Base-by-base conservation (phyloP, 306 rosid genomes). In the Quercus dentata region DNA sequence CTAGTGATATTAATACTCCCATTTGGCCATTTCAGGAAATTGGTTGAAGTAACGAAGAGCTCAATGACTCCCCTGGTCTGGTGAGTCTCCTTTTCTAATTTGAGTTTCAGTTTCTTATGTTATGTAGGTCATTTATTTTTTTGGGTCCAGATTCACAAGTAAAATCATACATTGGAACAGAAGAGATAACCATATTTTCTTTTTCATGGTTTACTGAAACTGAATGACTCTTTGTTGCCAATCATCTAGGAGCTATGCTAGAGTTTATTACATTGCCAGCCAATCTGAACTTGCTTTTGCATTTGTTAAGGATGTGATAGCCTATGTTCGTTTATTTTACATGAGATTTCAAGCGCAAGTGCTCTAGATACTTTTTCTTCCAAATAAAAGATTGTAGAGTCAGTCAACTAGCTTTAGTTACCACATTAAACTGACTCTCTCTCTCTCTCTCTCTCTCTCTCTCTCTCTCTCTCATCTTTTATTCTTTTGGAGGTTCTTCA, bases 1-100 rank as follows among this genome's bases (percentile, higher is more conserved):
- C 94, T 14, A 95, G 98, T 77, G 98, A 95, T 83, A 65, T 95
- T 33, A 76, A 95, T 80, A 88, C 97, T 84, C 99, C 99, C 8
- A 78, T 21, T 21, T 21, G 23, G 23, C 23, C 23, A 21, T 95
- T 73, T 91, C 99, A 0, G 99, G 35, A 86, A 91, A 85, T 89
- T 95, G 15, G 73, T 88, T 27, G 83, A 89, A 89, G 84, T 95
- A 72, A 95, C 38, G 89, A 81, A 72, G 91, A 84, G 85, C 98
- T 95, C 74, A 86, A 1, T 85, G 81, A 63, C 61, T 93, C 98
- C 58, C 99, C 99, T 68, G 99, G 89, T 79, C 79, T 93, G 93
- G 99, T 95, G 76, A 81, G 97, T 86, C 73, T 78, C 74, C 4
- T 18, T 68, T 28, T 74, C 75, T 71, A 51, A 75, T 69, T 76